A percentile compares a stretch with the other conserved stretches of the same genome.
Evolutionary conservation across 2,329 filamentous ascomycete species (phyloP).

Genomic region (Alternaria ventricosa): DNA sequence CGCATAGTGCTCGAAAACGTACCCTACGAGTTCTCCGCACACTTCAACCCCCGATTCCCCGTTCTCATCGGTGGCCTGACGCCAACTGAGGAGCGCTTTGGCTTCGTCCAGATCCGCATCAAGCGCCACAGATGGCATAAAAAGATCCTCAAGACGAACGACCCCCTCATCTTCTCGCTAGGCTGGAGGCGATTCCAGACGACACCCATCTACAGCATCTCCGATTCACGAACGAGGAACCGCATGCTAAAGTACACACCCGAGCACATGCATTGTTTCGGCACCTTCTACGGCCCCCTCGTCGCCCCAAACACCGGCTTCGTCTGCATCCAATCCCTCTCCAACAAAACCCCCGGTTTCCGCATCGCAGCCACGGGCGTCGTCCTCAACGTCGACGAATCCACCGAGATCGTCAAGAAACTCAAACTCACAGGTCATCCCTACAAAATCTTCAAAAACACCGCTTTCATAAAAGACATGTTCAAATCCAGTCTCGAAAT

Average conservation of each 20-base stretch:
- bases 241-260: slow-evolving; percentile 99
- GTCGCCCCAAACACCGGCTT: slow-evolving; percentile 97
- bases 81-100: slow-evolving; percentile 92
- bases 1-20: slow-evolving; percentile 89
- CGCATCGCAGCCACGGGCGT: slow-evolving; percentile 93
- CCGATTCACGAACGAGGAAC: slow-evolving; percentile 90
- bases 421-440: slow-evolving; percentile 92
- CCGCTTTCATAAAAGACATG: slow-evolving; percentile 98
- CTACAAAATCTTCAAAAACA: slow-evolving; percentile 99
- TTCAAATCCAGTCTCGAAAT: slow-evolving; percentile 92
- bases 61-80: slow-evolving; percentile 91
- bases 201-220: slow-evolving; percentile 91
- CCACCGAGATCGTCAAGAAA: slow-evolving; percentile 98
- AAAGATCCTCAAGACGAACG: slow-evolving; percentile 97
- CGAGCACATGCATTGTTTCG: slow-evolving; percentile 99
- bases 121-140: slow-evolving; percentile 99
- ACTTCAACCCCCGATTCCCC: slow-evolving; percentile 82
- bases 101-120: slow-evolving; percentile 93
- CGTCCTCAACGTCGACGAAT: slow-evolving; percentile 92
- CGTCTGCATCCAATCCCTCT: slow-evolving; percentile 89
- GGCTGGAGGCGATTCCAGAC: slow-evolving; percentile 96
- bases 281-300: slow-evolving; percentile 91
- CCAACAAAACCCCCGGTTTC: slow-evolving; percentile 84
- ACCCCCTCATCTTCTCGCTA: slow-evolving; percentile 94
- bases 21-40: slow-evolving; percentile 84